These are phyloP conservation scores for Daldinia childiae DNA, from an alignment of 495 filamentous ascomycete genomes.

Conservation along the genomic window DNA sequence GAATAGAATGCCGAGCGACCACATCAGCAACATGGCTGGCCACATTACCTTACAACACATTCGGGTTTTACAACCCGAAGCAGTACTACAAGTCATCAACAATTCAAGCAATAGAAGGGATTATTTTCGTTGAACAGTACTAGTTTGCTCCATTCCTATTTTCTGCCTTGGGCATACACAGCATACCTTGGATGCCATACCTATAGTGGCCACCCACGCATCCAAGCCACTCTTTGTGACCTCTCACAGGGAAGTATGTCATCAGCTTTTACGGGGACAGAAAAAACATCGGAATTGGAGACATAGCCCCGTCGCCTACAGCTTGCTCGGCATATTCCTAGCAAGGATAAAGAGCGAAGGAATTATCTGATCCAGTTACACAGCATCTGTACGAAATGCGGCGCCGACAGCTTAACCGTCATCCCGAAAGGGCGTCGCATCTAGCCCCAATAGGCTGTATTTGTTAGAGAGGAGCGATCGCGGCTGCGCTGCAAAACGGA, in stretches of 20 bases:
- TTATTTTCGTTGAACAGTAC: conserved; percentile 33
- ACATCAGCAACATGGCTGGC: conserved; percentile 25
- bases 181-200: conserved; percentile 8
- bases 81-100: conserved; percentile 2
- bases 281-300: conserved; percentile 29
- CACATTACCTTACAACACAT: conserved; percentile 24
- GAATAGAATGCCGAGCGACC: conserved; percentile 26
- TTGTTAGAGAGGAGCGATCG: conserved; percentile 26
- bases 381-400: conserved; percentile 36
- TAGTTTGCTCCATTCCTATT: conserved; percentile 13
- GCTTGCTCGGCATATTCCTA: conserved; percentile 19
- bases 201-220: conserved; percentile 1
- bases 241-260: conserved; percentile 22
- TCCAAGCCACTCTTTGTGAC: conserved; percentile 26
- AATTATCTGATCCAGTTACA: conserved; percentile 42
- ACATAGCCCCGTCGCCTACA: conserved; percentile 9
- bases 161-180: conserved; percentile 15
- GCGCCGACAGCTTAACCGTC: conserved; percentile 21
- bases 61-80: conserved; percentile 44
- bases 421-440: conserved; percentile 24
- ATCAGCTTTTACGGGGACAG: conserved; percentile 20
- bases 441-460: conserved; percentile 18
- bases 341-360: conserved; percentile 6
- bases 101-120: conserved; percentile 7
- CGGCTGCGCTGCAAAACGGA: conserved; percentile 27